These are phyloP conservation scores for Torulaspora maleeae DNA, from an alignment of 805 yeast genomes.

Conservation along the genomic window DNA sequence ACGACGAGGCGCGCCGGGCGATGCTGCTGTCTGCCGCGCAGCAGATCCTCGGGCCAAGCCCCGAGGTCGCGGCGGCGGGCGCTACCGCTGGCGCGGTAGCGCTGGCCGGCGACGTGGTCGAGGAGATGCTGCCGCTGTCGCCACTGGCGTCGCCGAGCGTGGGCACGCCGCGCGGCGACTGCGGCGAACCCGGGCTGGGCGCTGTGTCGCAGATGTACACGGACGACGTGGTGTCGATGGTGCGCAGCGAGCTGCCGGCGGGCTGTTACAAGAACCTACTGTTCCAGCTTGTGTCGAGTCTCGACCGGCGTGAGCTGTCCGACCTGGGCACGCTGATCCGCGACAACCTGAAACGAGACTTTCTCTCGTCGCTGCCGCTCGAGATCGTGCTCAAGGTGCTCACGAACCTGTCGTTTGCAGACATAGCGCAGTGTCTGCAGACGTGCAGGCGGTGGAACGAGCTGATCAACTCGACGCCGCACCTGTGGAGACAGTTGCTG, in stretches of 20 bases:
- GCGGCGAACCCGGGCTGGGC: conserved; percentile 1
- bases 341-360: conserved; percentile 59
- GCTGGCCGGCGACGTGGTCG: conserved; percentile 8
- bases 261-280: conserved; percentile 24
- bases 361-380: conserved; percentile 63
- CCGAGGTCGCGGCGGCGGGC: conserved; percentile 1
- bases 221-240: conserved; percentile 17
- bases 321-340: conserved; percentile 30
- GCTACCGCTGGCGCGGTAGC: conserved; percentile 3
- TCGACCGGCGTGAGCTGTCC: conserved; percentile 31
- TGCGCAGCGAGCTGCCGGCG: conserved; percentile 16
- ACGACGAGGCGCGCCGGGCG: conserved; percentile 1
- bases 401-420: conserved; percentile 54
- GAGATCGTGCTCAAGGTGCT: conserved; percentile 70
- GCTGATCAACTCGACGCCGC: conserved; percentile 54
- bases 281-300: conserved; percentile 26
- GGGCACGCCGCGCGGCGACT: conserved; percentile 14
- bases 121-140: conserved; percentile 31
- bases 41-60: conserved; percentile 10
- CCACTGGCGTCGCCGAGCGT: conserved; percentile 35
- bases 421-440: conserved; percentile 55
- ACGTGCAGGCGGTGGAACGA: conserved; percentile 70
- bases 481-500: conserved; percentile 66
- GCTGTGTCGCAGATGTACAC: conserved; percentile 11
- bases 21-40: conserved; percentile 11